Conservation (phyloP, 768 basidiomycete species). For the Suillus cothurnatus region DNA sequence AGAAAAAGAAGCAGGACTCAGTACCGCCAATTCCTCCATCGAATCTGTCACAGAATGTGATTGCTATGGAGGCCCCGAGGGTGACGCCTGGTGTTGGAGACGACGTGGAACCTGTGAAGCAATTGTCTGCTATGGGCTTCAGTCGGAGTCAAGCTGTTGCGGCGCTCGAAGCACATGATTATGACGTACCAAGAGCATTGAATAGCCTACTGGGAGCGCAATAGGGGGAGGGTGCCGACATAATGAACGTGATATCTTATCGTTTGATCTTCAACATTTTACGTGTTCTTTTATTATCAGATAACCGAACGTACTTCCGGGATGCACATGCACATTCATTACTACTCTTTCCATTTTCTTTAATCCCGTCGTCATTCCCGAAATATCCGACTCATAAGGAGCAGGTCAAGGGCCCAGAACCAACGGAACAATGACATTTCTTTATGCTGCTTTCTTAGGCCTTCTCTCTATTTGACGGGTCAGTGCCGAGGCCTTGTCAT, state of each 20-base stretch:
- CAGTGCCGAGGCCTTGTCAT: slow-evolving; percentile 11
- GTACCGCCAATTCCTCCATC: slow-evolving; percentile 45
- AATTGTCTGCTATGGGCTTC: slow-evolving; percentile 91
- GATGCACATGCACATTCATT: slow-evolving; percentile 33
- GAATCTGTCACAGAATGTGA: slow-evolving; percentile 36
- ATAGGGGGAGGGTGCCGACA: slow-evolving; percentile 15
- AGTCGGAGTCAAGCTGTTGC: slow-evolving; percentile 76
- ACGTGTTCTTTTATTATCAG: slow-evolving; percentile 19
- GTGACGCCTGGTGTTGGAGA: slow-evolving; percentile 62
- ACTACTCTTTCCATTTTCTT: slow-evolving; percentile 17
- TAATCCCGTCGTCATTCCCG: slow-evolving; percentile 15
- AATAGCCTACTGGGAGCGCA: slow-evolving; percentile 64
- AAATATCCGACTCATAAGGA: slow-evolving; percentile 7
- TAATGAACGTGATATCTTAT: slow-evolving; percentile 19
- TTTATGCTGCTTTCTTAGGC: slow-evolving; percentile 4
- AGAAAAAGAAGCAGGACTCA: slow-evolving; percentile 67
- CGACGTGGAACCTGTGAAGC: slow-evolving; percentile 76
- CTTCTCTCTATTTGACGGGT: background rate
- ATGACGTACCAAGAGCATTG: slow-evolving; percentile 77
- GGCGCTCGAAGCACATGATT: slow-evolving; percentile 83
- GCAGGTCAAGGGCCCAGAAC: background rate
- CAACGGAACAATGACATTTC: slow-evolving; percentile 8
- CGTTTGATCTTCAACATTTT: slow-evolving; percentile 20
- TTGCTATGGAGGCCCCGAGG: slow-evolving; percentile 48
- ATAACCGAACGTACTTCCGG: slow-evolving; percentile 17